Conservation (phyloP, 805 yeast genomes). For the Suhomyces kilbournensis region DNA sequence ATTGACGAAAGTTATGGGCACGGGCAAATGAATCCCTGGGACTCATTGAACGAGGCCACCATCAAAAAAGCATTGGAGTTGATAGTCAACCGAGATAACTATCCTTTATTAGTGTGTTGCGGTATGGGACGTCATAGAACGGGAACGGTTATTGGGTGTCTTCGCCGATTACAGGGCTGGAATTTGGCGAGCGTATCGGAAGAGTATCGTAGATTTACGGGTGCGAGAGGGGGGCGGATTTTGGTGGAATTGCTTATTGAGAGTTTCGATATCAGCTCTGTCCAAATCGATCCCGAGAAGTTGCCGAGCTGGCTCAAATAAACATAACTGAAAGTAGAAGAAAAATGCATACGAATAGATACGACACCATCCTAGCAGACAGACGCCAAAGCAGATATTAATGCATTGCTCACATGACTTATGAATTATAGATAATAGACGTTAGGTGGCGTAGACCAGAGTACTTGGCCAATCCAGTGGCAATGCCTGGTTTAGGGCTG, state of each 20-base stretch:
- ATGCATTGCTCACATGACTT: not conserved
- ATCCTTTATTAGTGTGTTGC: slow-evolving; percentile 89
- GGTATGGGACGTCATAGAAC: slow-evolving; percentile 99
- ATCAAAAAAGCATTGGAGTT: slow-evolving; percentile 76
- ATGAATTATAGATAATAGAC: not conserved
- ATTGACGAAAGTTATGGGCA: slow-evolving; percentile 52
- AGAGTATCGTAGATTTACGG: slow-evolving; percentile 91
- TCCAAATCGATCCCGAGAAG: slow-evolving; percentile 30
- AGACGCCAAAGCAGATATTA: no score
- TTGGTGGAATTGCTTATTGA: slow-evolving; percentile 89
- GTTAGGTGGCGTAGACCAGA: not conserved
- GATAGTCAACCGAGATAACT: slow-evolving; percentile 66
- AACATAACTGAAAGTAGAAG: not conserved
- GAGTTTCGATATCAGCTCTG: slow-evolving; percentile 38
- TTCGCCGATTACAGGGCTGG: slow-evolving; percentile 95
- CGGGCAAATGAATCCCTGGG: slow-evolving; percentile 76
- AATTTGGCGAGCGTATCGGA: slow-evolving; percentile 87
- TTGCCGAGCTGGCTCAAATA: slow-evolving; percentile 30
- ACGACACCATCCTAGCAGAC: not conserved
- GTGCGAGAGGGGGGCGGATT: slow-evolving; percentile 87
- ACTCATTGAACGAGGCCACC: slow-evolving; percentile 80
- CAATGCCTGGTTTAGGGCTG: not conserved
- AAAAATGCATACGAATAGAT: no score
- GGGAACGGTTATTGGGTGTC: slow-evolving; percentile 94
- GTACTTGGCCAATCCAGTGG: not conserved